Conservation (phyloP, 371 early-diverging fungal species). For the Coemansia sp. region DNA sequence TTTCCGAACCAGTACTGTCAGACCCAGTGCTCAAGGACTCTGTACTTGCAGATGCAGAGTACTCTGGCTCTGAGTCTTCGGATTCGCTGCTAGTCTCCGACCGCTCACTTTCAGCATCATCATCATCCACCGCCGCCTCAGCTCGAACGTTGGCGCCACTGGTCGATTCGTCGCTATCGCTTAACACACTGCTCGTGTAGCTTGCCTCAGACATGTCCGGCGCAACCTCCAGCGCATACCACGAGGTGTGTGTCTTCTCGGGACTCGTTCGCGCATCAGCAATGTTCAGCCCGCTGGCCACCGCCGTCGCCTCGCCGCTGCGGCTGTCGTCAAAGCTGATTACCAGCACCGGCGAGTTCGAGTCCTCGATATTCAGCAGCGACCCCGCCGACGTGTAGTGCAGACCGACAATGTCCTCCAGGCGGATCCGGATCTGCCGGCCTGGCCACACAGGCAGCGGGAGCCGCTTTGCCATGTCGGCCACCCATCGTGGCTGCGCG, state of each 20-base stretch:
- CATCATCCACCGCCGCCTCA: background rate
- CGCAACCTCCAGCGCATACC: slow-evolving; percentile 50
- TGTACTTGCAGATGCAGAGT: background rate
- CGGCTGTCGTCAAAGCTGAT: slow-evolving; percentile 51
- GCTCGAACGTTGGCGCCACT: background rate
- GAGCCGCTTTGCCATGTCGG: background rate
- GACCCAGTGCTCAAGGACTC: too few relatives aligned
- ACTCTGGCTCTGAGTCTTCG: background rate
- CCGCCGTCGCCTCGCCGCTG: slow-evolving; percentile 30
- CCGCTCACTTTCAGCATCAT: background rate
- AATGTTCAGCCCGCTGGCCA: background rate
- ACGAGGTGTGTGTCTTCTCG: slow-evolving; percentile 2
- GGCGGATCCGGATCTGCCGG: slow-evolving; percentile 4
- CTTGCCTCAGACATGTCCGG: background rate
- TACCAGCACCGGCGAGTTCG: slow-evolving; percentile 67
- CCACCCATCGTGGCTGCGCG: slow-evolving; percentile 7
- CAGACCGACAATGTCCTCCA: slow-evolving; percentile 56
- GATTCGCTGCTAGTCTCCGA: background rate
- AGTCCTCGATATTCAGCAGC: slow-evolving; percentile 70
- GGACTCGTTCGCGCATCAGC: background rate
- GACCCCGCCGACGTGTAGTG: slow-evolving; percentile 71
- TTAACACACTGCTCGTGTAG: background rate
- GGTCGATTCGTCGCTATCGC: background rate
- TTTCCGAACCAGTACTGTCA: slow-evolving; percentile 1
- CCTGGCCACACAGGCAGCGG: slow-evolving; percentile 9